Percentiles rank a stretch among this genome's conserved stretches.
These are phyloP conservation scores for Colletotrichum sansevieriae DNA, from an alignment of 2,329 filamentous ascomycete species.

Conservation along the genomic window DNA sequence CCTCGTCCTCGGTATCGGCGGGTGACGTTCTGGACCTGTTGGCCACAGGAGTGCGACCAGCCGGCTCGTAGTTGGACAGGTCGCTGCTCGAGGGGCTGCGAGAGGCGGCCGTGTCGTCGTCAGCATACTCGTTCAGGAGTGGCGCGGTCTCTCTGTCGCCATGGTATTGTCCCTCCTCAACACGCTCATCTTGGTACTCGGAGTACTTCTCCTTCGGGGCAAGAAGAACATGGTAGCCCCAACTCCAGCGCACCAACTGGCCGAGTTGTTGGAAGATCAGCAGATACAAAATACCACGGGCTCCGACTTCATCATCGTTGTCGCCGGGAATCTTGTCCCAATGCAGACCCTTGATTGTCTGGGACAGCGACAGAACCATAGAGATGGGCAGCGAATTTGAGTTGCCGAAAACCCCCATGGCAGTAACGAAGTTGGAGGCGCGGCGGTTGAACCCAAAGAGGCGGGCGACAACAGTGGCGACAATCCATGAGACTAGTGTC, in stretches of 20 bases:
- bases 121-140: constrained; percentile 61
- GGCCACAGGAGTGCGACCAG: constrained; percentile 67
- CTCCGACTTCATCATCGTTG: constrained; percentile 94
- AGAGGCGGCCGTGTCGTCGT: constrained; percentile 53
- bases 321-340: constrained; percentile 94
- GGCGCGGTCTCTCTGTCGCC: constrained; percentile 62
- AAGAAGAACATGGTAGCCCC: constrained; percentile 96
- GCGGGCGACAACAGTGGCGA: constrained; percentile 78
- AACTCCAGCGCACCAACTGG: constrained; percentile 95
- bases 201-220: constrained; percentile 82
- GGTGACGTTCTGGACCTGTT: constrained; percentile 64
- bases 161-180: constrained; percentile 71
- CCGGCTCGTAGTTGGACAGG: constrained; percentile 65
- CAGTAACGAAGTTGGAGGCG: constrained; percentile 92
- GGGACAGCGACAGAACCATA: constrained; percentile 91
- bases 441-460: constrained; percentile 86
- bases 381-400: constrained; percentile 98
- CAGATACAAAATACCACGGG: constrained; percentile 93
- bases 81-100: constrained; percentile 51
- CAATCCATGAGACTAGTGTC: constrained; percentile 86
- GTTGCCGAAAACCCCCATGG: constrained; percentile 98
- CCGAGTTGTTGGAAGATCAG: constrained; percentile 98
- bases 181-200: constrained; percentile 69
- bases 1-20: constrained; percentile 63
- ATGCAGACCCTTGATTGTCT: constrained; percentile 91